Percentiles rank a stretch among this genome's conserved stretches.
Conservation (phyloP, 371 early-diverging fungal genomes). For the Syncephalastrum racemosum region DNA sequence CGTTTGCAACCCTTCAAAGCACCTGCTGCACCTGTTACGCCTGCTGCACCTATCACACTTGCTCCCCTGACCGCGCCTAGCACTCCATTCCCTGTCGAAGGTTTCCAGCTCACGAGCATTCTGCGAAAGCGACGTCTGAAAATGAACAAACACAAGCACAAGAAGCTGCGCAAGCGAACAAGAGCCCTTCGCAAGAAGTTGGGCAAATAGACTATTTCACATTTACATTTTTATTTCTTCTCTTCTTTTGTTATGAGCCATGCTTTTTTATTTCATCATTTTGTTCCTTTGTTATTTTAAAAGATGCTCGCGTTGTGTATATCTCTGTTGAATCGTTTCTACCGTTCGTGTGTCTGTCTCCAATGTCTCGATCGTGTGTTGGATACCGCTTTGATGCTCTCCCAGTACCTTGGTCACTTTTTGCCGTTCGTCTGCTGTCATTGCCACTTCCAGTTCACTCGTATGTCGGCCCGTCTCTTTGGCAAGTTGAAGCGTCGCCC, state of each 20-base stretch:
- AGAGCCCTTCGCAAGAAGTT: constrained; percentile 77
- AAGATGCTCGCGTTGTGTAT: constrained; percentile 5
- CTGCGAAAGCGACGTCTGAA: constrained; percentile 78
- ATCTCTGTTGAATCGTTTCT: constrained; percentile 1
- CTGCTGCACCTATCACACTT: no score
- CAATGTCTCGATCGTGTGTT: constrained; percentile 59
- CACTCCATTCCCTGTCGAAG: constrained; percentile 13
- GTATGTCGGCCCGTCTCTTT: constrained; percentile 68
- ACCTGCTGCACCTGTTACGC: no score
- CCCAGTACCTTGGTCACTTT: constrained; percentile 39
- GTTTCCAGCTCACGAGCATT: constrained; percentile 60
- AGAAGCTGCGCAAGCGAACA: constrained; percentile 79
- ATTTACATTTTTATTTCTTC: neutral
- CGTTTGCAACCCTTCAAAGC: no score
- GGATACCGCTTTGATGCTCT: constrained; percentile 65
- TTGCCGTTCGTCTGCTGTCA: constrained; percentile 25
- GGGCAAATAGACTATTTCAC: constrained; percentile 59
- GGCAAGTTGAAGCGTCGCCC: constrained; percentile 75
- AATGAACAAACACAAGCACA: constrained; percentile 89
- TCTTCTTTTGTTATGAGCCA: neutral
- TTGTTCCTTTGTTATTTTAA: neutral
- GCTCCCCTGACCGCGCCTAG: no score
- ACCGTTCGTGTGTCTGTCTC: constrained; percentile 35
- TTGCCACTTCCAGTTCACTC: constrained; percentile 37
- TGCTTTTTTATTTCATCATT: neutral